Percentiles rank a stretch among this genome's conserved stretches.
Evolutionary conservation across 169 alveolate genomes (phyloP).

Genomic region (Cryptosporidium canis): DNA sequence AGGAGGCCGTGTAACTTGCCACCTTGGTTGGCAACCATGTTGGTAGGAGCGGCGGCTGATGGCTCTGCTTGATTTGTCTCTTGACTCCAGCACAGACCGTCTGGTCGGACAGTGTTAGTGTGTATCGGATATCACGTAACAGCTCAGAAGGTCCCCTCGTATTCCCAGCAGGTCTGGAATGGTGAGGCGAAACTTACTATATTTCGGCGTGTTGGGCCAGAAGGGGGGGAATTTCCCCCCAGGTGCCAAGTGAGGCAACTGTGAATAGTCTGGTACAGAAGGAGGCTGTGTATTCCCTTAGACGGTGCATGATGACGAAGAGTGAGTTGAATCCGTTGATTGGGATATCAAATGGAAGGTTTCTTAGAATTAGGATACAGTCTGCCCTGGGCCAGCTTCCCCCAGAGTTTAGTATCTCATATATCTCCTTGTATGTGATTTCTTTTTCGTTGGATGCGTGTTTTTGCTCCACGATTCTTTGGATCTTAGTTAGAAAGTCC

Average conservation of each 20-base stretch:
- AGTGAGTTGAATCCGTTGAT: conserved; percentile 12
- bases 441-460: neutral
- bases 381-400: conserved; percentile 67
- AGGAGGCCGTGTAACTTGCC: too few species aligned
- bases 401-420: conserved; percentile 35
- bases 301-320: neutral
- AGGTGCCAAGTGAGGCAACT: conserved; percentile 32
- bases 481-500: conserved; percentile 41
- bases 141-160: neutral
- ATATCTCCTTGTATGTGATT: conserved; percentile 35
- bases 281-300: conserved; percentile 54
- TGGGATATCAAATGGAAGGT: conserved; percentile 56
- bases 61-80: too few species aligned
- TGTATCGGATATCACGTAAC: too few species aligned
- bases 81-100: too few species aligned
- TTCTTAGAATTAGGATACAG: conserved; percentile 48
- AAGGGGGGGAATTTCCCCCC: conserved; percentile 62
- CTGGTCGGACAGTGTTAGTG: too few species aligned
- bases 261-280: neutral
- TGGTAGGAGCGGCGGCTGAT: too few species aligned
- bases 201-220: conserved; percentile 47
- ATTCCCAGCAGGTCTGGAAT: neutral
- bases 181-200: conserved; percentile 24
- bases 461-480: conserved; percentile 11
- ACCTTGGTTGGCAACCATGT: too few species aligned